phyloP scores from a whole-genome alignment of 257 asterid genomes.

The Agastache rugosa region DNA sequence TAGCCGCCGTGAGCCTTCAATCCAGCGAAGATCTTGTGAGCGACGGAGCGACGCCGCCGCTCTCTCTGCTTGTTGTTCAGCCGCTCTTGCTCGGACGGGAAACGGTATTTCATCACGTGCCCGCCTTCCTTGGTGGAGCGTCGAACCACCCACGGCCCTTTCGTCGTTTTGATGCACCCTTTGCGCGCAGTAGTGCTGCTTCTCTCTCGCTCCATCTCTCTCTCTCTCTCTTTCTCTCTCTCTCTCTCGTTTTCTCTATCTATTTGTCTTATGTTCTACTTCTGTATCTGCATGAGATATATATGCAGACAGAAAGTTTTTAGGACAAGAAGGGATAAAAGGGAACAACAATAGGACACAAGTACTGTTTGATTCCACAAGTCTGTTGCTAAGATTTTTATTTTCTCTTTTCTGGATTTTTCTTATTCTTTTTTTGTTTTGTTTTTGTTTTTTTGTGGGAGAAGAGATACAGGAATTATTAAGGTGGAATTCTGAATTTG shows the following conservation, averaged over 20 bases:
- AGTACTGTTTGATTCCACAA: conserved; percentile 43
- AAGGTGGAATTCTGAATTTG: conserved; percentile 11
- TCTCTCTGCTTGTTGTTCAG: conserved; percentile 71
- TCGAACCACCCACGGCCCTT: conserved; percentile 78
- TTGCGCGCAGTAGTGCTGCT: conserved; percentile 24
- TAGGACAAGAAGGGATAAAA: neutral
- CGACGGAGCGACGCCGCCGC: conserved; percentile 54
- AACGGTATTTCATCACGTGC: conserved; percentile 53
- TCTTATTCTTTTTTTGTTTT: neutral
- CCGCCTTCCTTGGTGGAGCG: conserved; percentile 59
- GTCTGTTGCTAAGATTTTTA: neutral
- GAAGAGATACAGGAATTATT: neutral
- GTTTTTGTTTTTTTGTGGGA: conserved; percentile 7
- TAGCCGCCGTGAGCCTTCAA: conserved; percentile 70
- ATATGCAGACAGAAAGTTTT: neutral
- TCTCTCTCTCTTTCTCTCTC: neutral
- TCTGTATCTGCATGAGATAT: conserved; percentile 14
- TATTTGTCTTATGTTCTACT: neutral
- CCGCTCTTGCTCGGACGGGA: conserved; percentile 70
- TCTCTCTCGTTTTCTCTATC: neutral
- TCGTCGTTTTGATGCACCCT: conserved; percentile 73
- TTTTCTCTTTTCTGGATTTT: neutral
- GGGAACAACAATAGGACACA: conserved; percentile 29
- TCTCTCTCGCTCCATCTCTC: conserved; percentile 38
- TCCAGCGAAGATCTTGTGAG: conserved; percentile 70